Evolutionary conservation across 805 yeast genomes (phyloP), one percentile per base, ranked within the genome.

Genomic region (Metschnikowia arizonensis): DNA sequence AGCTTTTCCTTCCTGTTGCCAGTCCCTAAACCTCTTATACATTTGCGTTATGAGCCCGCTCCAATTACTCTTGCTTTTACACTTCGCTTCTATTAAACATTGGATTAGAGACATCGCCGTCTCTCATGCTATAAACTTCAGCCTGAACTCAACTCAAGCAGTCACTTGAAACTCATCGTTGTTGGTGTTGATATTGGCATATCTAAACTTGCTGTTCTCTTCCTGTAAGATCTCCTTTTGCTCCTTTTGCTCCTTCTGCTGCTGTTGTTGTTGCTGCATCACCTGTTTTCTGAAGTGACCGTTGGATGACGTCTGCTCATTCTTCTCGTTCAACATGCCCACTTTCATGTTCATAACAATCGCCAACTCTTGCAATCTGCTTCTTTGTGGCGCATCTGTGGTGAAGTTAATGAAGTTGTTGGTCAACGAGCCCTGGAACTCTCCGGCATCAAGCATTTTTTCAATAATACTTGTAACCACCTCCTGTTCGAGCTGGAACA

Each of bases 281-380:
- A 60, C 62, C 46, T 56, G 65, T 56, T 67, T 69, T 55, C 69
- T 66, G 42, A 73, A 68, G 64, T 78, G 82, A 36, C 90, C 93
- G 56, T 88, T 86, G 38, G 85, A 78, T 44, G 87, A 85, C 43
- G 88, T 76, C 64, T 88, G 82, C 66, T 88, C 96, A 63, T 87
- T 88, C 72, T 87, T 81, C 65, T 88, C 96, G 45, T 85, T 78
- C 55, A 88, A 76, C 58, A 83, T 81, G 46, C 77, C 77, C 42
- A 86, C 83, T 74, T 84, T 85, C 50, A 88, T 96, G 51, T 88
- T 85, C 69, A 93, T 76, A 37, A 83, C 79, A 51, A 88, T 73
- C 17, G 97, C 95, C 60, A 91, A 77, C 63, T 85, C 88, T 74
- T 91, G 97, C 66, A 91, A 77, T 62, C 81, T 84, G 49, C 93